Evolutionary conservation across 2,329 filamentous ascomycete genomes (phyloP).

Genomic region (Trichoderma koningii): DNA sequence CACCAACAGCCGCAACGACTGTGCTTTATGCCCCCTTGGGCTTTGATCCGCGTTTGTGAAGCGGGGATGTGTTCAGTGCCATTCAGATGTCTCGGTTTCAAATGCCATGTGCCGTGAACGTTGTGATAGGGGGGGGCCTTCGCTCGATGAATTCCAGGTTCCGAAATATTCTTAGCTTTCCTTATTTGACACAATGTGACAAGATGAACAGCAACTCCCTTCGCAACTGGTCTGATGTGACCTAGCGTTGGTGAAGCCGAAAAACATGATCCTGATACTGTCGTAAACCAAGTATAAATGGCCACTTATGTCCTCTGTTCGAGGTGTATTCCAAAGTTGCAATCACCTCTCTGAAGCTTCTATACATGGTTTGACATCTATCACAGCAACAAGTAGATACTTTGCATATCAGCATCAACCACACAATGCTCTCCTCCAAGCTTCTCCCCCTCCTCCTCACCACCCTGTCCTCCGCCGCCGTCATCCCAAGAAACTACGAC

Average conservation of each 20-base stretch:
- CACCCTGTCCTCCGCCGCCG: slow-evolving; percentile 32
- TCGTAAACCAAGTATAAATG: slow-evolving; percentile 3
- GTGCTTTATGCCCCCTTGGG: too few species aligned
- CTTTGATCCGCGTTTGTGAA: not conserved
- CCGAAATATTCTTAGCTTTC: not conserved
- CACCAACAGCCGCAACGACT: too few species aligned
- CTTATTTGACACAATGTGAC: not conserved
- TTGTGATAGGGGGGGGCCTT: not conserved
- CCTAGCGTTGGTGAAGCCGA: not conserved
- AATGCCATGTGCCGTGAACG: not conserved
- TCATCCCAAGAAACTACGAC: slow-evolving; percentile 24
- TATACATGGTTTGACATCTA: not conserved
- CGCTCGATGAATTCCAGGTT: not conserved
- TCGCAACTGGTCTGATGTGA: not conserved
- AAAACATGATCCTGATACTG: too few species aligned
- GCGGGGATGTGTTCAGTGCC: not conserved
- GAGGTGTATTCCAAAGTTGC: not conserved
- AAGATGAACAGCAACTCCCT: not conserved
- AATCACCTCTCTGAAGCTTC: not conserved
- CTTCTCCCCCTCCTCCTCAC: slow-evolving; percentile 30
- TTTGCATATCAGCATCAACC: not conserved
- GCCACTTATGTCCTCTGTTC: not conserved
- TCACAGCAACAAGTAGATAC: not conserved
- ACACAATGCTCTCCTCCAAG: slow-evolving; percentile 30
- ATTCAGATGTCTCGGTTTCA: slow-evolving; percentile 14